phyloP scores from a whole-genome alignment of 78 protist species.

The Planoprotostelium fungivorum region DNA sequence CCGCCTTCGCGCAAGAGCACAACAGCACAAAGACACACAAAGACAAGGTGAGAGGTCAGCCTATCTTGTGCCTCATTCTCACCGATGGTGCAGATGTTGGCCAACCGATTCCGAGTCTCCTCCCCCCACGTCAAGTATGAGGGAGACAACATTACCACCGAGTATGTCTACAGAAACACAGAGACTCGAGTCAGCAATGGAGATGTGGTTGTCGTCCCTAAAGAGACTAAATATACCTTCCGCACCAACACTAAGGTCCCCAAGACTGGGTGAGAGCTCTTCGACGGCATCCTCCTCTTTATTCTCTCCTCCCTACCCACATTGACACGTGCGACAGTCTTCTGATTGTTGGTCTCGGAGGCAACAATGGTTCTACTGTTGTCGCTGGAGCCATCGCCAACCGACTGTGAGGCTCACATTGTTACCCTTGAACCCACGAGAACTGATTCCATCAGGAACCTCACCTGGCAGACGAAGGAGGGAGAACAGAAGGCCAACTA shows the following conservation, averaged over 20 bases:
- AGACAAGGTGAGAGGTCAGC: too few species aligned
- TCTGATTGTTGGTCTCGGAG: slow-evolving; percentile 98
- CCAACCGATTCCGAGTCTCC: slow-evolving; percentile 34
- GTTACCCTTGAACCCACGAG: too few species aligned
- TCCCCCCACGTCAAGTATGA: slow-evolving; percentile 71
- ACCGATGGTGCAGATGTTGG: background rate
- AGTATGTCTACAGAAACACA: slow-evolving; percentile 73
- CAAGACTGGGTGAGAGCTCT: slow-evolving; percentile 3
- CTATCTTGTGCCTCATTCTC: too few species aligned
- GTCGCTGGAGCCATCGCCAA: slow-evolving; percentile 95
- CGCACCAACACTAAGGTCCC: slow-evolving; percentile 53
- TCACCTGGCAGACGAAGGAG: slow-evolving; percentile 85
- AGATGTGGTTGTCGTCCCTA: slow-evolving; percentile 68
- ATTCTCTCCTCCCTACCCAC: slow-evolving; percentile 20
- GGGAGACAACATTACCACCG: slow-evolving; percentile 60
- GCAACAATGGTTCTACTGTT: slow-evolving; percentile 99
- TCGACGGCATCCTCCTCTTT: background rate
- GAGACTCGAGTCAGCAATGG: slow-evolving; percentile 23
- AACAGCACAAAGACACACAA: too few species aligned
- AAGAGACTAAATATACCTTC: slow-evolving; percentile 17
- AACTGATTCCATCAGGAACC: slow-evolving; percentile 11
- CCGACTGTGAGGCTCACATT: slow-evolving; percentile 40
- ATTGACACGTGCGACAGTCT: slow-evolving; percentile 43
- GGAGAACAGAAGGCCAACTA: slow-evolving; percentile 92
- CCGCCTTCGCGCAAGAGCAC: too few species aligned